Percentiles rank a stretch among this genome's conserved stretches.
Evolutionary conservation across 1,139 yeast genomes (phyloP).

Genomic region (Taiozyma onychis): DNA sequence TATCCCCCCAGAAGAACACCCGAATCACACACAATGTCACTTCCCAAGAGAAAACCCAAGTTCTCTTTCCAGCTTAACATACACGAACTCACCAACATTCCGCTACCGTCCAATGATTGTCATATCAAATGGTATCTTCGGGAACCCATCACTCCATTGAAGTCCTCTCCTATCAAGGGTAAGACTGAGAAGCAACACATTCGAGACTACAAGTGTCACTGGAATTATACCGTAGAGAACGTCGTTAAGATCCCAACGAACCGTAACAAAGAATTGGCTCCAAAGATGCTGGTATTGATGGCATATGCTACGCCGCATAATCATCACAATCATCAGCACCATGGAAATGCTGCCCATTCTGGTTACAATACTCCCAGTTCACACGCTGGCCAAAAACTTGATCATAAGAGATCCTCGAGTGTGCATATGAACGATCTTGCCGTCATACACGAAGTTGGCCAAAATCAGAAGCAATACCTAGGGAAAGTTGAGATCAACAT

Average conservation of each 20-base stretch:
- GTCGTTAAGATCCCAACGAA: conserved; percentile 38
- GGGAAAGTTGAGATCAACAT: conserved; percentile 68
- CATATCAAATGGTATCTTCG: conserved; percentile 54
- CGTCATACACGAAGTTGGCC: background rate
- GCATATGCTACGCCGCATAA: conserved; percentile 21
- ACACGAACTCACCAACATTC: conserved; percentile 73
- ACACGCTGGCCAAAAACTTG: background rate
- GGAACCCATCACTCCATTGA: conserved; percentile 28
- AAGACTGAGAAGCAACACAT: conserved; percentile 39
- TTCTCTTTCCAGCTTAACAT: conserved; percentile 58
- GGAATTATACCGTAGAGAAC: conserved; percentile 37
- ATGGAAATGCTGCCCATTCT: conserved; percentile 3
- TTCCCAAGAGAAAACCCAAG: conserved; percentile 30
- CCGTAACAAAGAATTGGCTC: conserved; percentile 28
- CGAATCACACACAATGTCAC: background rate
- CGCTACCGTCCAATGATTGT: conserved; percentile 69
- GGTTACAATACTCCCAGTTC: background rate
- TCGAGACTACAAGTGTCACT: conserved; percentile 42
- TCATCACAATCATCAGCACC: conserved; percentile 1
- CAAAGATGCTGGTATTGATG: conserved; percentile 31
- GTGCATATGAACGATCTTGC: background rate
- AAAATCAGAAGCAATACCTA: conserved; percentile 29
- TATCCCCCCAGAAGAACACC: too few relatives aligned
- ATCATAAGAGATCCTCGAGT: background rate
- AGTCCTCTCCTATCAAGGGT: conserved; percentile 34